Percentiles rank a stretch among this genome's conserved stretches.
phyloP scores from a whole-genome alignment of 106 monocot species.

The Dendrobium catenatum region DNA sequence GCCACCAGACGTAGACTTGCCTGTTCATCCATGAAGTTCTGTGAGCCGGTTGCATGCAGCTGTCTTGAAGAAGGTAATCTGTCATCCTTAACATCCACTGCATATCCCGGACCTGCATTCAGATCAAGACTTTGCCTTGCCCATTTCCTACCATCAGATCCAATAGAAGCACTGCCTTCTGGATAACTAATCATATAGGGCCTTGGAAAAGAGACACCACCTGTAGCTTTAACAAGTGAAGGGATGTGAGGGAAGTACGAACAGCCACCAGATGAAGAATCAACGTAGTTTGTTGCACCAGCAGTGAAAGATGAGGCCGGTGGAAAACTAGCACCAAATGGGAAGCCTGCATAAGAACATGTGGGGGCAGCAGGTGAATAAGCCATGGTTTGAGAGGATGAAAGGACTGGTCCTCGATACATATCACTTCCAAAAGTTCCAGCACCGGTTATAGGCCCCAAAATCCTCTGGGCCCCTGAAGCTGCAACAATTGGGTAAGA shows the following conservation, averaged over 20 bases:
- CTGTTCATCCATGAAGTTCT: slow-evolving; percentile 45
- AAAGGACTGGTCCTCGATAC: slow-evolving; percentile 40
- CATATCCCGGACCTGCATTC: slow-evolving; percentile 59
- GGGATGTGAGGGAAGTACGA: slow-evolving; percentile 38
- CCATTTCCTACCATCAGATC: slow-evolving; percentile 41
- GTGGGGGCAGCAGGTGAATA: slow-evolving; percentile 30
- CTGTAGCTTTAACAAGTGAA: slow-evolving; percentile 5
- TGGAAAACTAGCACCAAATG: slow-evolving; percentile 36
- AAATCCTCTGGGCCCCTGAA: slow-evolving; percentile 25
- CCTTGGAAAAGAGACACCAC: slow-evolving; percentile 17
- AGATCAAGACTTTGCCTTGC: slow-evolving; percentile 55
- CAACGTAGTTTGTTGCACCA: slow-evolving; percentile 25
- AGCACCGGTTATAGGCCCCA: slow-evolving; percentile 21
- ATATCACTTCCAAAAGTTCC: slow-evolving; percentile 33
- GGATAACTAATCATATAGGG: slow-evolving; percentile 36
- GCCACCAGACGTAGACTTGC: slow-evolving; percentile 29
- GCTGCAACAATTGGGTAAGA: slow-evolving; percentile 32
- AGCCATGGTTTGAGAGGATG: slow-evolving; percentile 38
- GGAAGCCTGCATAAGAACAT: slow-evolving; percentile 42
- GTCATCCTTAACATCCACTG: slow-evolving; percentile 36
- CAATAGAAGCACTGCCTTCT: slow-evolving; percentile 21
- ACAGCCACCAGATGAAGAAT: slow-evolving; percentile 25
- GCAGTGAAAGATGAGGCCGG: slow-evolving; percentile 26
- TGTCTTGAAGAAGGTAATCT: slow-evolving; percentile 27
- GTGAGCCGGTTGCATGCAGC: slow-evolving; percentile 24